Evolutionary conservation across 2,329 filamentous ascomycete species (phyloP).

Genomic region (Rutstroemia sp.): DNA sequence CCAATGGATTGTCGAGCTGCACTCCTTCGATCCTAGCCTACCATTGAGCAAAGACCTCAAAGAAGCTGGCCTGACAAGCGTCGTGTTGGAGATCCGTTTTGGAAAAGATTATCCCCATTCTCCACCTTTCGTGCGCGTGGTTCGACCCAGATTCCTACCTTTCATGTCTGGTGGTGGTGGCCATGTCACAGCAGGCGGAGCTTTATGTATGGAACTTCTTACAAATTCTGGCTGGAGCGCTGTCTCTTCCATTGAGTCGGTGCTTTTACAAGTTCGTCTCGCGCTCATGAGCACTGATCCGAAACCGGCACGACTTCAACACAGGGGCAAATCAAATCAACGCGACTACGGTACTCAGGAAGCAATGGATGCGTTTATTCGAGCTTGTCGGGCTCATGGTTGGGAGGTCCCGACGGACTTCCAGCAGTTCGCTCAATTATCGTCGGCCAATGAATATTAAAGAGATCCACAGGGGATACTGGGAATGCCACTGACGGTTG

Average conservation of each 20-base stretch:
- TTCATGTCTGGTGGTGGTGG: constrained; percentile 72
- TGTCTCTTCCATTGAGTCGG: constrained; percentile 65
- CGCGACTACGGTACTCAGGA: constrained; percentile 60
- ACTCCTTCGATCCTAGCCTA: constrained; percentile 65
- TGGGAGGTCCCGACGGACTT: constrained; percentile 66
- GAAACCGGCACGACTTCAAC: constrained; percentile 60
- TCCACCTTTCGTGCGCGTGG: constrained; percentile 78
- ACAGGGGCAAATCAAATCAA: background rate
- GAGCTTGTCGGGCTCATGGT: constrained; percentile 61
- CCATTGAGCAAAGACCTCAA: constrained; percentile 73
- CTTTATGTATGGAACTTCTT: constrained; percentile 76
- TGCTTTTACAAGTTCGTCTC: constrained; percentile 73
- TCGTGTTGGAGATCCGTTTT: constrained; percentile 79
- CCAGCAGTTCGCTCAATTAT: constrained; percentile 14
- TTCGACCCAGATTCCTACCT: constrained; percentile 70
- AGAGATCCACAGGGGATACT: background rate
- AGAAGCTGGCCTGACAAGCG: constrained; percentile 48
- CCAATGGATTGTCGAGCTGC: constrained; percentile 86
- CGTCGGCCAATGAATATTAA: background rate
- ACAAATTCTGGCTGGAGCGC: constrained; percentile 79
- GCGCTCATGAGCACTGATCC: constrained; percentile 65
- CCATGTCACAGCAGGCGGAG: constrained; percentile 77
- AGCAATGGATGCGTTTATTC: constrained; percentile 64
- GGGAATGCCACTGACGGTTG: too few relatives aligned
- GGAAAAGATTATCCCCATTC: constrained; percentile 66